Percentiles rank a stretch among this genome's conserved stretches.
Evolutionary conservation across 192 early-diverging fungal species (phyloP).

Genomic region (Phycomyces blakesleeanus): DNA sequence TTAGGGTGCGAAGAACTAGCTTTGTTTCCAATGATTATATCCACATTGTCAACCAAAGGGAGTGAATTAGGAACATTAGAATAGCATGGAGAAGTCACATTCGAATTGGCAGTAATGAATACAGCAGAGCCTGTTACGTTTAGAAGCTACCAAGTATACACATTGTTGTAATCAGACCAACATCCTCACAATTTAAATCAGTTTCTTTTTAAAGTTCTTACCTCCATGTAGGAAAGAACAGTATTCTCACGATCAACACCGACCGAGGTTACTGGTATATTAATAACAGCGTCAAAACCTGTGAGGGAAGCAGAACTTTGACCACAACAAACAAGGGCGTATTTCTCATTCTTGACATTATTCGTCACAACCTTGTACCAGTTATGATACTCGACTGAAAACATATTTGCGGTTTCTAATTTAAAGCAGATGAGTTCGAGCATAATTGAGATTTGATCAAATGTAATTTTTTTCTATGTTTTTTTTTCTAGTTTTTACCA

Average conservation of each 20-base stretch:
- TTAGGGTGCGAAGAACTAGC: not conserved
- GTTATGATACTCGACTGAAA: slow-evolving; percentile 9
- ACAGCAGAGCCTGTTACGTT: not conserved
- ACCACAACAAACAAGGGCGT: slow-evolving; percentile 11
- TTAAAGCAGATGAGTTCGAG: not conserved
- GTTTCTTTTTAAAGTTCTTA: not conserved
- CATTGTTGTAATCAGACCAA: not conserved
- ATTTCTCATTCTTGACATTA: not conserved
- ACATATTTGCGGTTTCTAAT: slow-evolving; percentile 1
- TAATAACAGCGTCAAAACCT: slow-evolving; percentile 10
- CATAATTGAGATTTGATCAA: too few relatives aligned
- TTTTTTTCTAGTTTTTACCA: not conserved
- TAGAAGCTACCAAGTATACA: slow-evolving; percentile 1
- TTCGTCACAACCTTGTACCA: slow-evolving; percentile 19
- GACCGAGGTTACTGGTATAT: slow-evolving; percentile 6
- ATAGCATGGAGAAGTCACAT: slow-evolving; percentile 7
- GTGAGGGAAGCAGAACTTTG: not conserved
- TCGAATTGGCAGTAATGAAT: not conserved
- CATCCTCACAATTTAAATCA: too few relatives aligned
- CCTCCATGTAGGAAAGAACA: slow-evolving; percentile 9
- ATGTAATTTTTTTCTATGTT: not conserved
- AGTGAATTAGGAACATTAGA: slow-evolving; percentile 1
- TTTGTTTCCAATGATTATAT: not conserved
- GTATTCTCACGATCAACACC: not conserved
- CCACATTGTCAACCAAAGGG: not conserved